Evolutionary conservation across 2,329 filamentous ascomycete genomes (phyloP).

Genomic region (Tricladium varicosporioides): DNA sequence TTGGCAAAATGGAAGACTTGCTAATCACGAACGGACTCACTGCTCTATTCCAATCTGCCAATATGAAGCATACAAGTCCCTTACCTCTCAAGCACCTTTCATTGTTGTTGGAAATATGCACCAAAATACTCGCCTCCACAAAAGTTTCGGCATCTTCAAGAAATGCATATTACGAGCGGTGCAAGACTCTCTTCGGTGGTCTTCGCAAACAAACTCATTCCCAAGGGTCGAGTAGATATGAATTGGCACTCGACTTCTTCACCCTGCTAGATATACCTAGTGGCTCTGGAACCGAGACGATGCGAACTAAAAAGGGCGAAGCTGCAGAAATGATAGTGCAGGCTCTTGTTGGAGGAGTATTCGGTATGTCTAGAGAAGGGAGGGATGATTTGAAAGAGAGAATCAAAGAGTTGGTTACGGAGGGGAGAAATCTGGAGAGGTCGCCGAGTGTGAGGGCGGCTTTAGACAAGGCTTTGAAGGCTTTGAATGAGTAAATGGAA

Average conservation of each 20-base stretch:
- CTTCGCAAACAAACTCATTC: slow-evolving; percentile 25
- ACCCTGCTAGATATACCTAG: slow-evolving; percentile 29
- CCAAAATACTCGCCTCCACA: slow-evolving; percentile 24
- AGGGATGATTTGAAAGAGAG: slow-evolving; percentile 20
- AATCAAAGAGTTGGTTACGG: slow-evolving; percentile 22
- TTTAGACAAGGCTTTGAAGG: slow-evolving; percentile 26
- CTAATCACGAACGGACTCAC: slow-evolving; percentile 32
- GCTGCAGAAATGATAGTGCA: slow-evolving; percentile 31
- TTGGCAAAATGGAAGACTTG: slow-evolving; percentile 23
- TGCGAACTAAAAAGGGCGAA: slow-evolving; percentile 33
- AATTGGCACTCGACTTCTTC: slow-evolving; percentile 26
- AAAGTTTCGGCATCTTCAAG: slow-evolving; percentile 31
- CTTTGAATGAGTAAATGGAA: slow-evolving; percentile 17
- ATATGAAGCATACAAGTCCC: slow-evolving; percentile 24
- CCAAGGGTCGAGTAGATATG: slow-evolving; percentile 20
- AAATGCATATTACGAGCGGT: slow-evolving; percentile 31
- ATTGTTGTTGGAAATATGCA: slow-evolving; percentile 25
- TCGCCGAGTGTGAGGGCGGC: slow-evolving; percentile 27
- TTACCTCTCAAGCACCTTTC: slow-evolving; percentile 28
- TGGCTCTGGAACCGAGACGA: slow-evolving; percentile 31
- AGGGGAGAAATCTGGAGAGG: slow-evolving; percentile 28
- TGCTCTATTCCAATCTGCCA: slow-evolving; percentile 33
- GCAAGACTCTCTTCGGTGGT: slow-evolving; percentile 30
- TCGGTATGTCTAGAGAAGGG: slow-evolving; percentile 27
- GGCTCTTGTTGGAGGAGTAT: slow-evolving; percentile 27